Evolutionary conservation across 306 rosid species (phyloP).

Genomic region (Medicago lupulina): DNA sequence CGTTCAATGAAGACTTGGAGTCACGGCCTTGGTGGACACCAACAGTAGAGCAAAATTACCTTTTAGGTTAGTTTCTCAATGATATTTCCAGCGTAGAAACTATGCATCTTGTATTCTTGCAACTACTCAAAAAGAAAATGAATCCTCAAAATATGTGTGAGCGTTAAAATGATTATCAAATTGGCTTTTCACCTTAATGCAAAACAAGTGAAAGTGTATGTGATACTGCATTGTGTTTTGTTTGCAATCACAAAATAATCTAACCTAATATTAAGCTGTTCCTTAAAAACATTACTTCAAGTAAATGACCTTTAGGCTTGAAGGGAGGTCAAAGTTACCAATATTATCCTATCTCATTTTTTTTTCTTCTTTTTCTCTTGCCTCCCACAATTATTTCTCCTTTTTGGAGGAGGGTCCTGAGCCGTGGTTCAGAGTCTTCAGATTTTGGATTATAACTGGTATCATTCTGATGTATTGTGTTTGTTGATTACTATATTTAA

Average conservation of each 20-base stretch:
- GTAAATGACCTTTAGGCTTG: slow-evolving; percentile 27
- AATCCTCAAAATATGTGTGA: slow-evolving; percentile 1
- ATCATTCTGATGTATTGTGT: slow-evolving; percentile 6
- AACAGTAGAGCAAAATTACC: slow-evolving; percentile 83
- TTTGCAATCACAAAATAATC: slow-evolving; percentile 11
- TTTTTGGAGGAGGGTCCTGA: not conserved
- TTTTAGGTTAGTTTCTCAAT: slow-evolving; percentile 67
- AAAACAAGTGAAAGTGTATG: not conserved
- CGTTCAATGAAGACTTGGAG: slow-evolving; percentile 88
- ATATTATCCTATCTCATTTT: not conserved
- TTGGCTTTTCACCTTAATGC: not conserved
- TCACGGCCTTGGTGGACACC: slow-evolving; percentile 99
- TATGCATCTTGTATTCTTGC: slow-evolving; percentile 15
- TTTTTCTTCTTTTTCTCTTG: not conserved
- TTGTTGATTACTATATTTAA: slow-evolving; percentile 8
- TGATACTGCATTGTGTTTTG: slow-evolving; percentile 9
- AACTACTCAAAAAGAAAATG: slow-evolving; percentile 7
- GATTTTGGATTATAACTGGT: slow-evolving; percentile 1
- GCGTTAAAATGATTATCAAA: slow-evolving; percentile 2
- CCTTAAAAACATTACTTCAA: slow-evolving; percentile 11
- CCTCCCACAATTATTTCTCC: not conserved
- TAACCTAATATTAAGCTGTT: slow-evolving; percentile 6
- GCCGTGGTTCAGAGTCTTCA: not conserved
- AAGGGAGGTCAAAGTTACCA: not conserved
- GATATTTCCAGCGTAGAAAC: slow-evolving; percentile 23